Conservation (phyloP, 441 rosid genomes). For the Erysimum cheiri region DNA sequence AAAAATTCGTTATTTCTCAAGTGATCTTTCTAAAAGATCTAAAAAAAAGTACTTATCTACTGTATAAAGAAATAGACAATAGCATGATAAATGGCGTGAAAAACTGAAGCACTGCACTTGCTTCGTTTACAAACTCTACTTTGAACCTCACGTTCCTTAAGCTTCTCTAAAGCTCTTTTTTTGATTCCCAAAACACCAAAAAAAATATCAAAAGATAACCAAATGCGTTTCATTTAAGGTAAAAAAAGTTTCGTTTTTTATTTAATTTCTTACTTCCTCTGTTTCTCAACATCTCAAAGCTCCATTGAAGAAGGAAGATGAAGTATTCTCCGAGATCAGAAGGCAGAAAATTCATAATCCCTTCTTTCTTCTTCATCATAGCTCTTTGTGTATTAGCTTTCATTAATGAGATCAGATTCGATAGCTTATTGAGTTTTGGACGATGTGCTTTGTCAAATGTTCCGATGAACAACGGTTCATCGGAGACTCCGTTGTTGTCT, state of each 20-base stretch:
- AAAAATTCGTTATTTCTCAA: neutral
- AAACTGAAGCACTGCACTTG: slow-evolving; percentile 42
- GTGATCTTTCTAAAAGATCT: neutral
- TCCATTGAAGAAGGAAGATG: slow-evolving; percentile 22
- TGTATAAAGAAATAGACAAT: slow-evolving; percentile 19
- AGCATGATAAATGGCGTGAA: slow-evolving; percentile 44
- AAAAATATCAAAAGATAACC: neutral
- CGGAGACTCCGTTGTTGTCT: slow-evolving; percentile 31
- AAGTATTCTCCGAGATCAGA: slow-evolving; percentile 35
- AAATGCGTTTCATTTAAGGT: slow-evolving; percentile 32
- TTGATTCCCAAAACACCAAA: slow-evolving; percentile 11
- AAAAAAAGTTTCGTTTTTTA: neutral
- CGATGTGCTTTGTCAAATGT: slow-evolving; percentile 50
- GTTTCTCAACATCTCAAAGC: slow-evolving; percentile 15
- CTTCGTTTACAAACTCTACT: slow-evolving; percentile 45
- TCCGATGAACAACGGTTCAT: slow-evolving; percentile 24
- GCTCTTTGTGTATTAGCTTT: slow-evolving; percentile 71
- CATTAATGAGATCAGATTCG: slow-evolving; percentile 64
- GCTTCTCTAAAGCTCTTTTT: slow-evolving; percentile 42
- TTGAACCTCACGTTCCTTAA: slow-evolving; percentile 47
- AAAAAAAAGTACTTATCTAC: neutral
- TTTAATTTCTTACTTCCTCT: slow-evolving; percentile 34
- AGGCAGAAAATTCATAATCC: slow-evolving; percentile 51
- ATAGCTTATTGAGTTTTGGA: slow-evolving; percentile 51
- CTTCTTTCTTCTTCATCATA: slow-evolving; percentile 65